These are phyloP conservation scores for Zea luxurians DNA, from an alignment of 176 grass and related monocot genomes.

Conservation along the genomic window DNA sequence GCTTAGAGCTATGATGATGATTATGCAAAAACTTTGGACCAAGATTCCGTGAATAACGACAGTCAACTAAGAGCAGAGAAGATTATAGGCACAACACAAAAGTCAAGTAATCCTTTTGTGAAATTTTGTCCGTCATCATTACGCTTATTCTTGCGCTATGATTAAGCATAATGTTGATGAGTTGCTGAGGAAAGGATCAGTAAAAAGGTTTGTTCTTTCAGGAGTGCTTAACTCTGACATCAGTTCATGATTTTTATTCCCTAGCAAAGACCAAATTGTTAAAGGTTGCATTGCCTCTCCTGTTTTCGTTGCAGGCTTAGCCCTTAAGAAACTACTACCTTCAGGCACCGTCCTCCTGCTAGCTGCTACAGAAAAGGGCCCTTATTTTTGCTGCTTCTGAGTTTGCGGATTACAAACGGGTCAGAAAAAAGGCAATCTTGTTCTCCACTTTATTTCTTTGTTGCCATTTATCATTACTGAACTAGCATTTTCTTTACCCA, in stretches of 20 bases:
- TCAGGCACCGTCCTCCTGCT: background rate
- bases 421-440: background rate
- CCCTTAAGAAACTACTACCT: constrained; percentile 48
- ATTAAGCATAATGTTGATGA: constrained; percentile 42
- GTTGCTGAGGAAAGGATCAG: background rate
- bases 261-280: constrained; percentile 32
- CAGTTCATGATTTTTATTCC: constrained; percentile 53
- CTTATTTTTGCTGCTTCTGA: background rate
- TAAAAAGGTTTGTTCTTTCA: constrained; percentile 27
- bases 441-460: constrained; percentile 1
- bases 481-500: background rate
- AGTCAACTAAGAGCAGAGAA: constrained; percentile 28
- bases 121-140: constrained; percentile 30
- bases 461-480: background rate
- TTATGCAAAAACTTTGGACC: background rate
- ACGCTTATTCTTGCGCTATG: constrained; percentile 39
- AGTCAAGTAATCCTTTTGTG: background rate
- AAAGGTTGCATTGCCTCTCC: constrained; percentile 32
- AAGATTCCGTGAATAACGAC: constrained; percentile 32
- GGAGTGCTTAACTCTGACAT: constrained; percentile 36
- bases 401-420: background rate
- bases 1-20: constrained; percentile 17
- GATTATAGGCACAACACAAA: background rate
- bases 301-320: constrained; percentile 63
- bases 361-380: constrained; percentile 14